Evolutionary conservation across 495 filamentous ascomycete species (phyloP).

Genomic region (Podospora fimiseda): DNA sequence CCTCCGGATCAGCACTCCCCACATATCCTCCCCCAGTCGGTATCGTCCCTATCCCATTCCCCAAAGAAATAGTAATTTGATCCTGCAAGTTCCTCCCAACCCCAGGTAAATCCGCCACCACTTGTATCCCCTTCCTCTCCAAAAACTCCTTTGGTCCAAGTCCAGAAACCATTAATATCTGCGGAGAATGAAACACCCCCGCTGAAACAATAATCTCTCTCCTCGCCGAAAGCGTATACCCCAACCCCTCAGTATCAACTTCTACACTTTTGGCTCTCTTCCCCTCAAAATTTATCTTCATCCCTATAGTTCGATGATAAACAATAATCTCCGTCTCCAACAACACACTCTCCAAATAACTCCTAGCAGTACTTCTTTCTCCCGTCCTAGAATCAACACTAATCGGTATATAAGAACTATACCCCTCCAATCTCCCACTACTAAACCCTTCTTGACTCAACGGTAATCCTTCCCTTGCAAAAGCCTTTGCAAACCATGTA

Average conservation of each 20-base stretch:
- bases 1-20: constrained; percentile 19
- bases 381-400: neutral
- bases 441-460: constrained; percentile 24
- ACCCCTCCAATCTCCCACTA: constrained; percentile 25
- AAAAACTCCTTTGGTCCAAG: constrained; percentile 28
- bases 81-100: constrained; percentile 36
- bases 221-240: neutral
- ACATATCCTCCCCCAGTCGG: neutral
- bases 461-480: constrained; percentile 30
- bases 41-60: neutral
- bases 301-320: neutral
- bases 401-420: constrained; percentile 13
- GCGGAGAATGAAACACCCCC: constrained; percentile 45
- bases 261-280: constrained; percentile 4
- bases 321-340: neutral
- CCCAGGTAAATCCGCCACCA: constrained; percentile 41
- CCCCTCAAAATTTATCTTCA: constrained; percentile 6
- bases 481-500: constrained; percentile 29
- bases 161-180: constrained; percentile 43
- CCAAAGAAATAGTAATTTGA: neutral
- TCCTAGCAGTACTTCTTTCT: neutral
- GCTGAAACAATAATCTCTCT: constrained; percentile 47
- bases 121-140: constrained; percentile 30
- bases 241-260: neutral
- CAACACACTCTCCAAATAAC: neutral